Conservation (phyloP, 768 basidiomycete species). For the Trametes cingulata region DNA sequence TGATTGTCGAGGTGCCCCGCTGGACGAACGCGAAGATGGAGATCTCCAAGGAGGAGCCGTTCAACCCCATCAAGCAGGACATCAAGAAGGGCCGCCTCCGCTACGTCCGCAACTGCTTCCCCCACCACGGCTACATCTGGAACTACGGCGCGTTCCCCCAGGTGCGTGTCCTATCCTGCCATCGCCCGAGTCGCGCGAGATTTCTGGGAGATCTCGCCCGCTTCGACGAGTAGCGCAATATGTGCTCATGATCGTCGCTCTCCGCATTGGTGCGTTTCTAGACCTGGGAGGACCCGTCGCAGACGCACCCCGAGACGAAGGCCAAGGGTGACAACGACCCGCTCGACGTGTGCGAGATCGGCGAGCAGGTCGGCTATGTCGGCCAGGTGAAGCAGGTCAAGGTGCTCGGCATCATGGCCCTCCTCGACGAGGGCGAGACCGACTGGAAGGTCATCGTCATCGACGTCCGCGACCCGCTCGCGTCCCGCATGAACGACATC, state of each 20-base stretch:
- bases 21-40: constrained; percentile 99
- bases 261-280: constrained; percentile 32
- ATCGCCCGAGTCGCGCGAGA: neutral
- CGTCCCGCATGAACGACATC: constrained; percentile 95
- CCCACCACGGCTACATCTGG: constrained; percentile 99
- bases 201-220: constrained; percentile 2
- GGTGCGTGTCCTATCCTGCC: constrained; percentile 43
- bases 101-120: constrained; percentile 99
- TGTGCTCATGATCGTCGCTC: neutral
- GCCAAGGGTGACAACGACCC: constrained; percentile 99
- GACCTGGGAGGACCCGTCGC: constrained; percentile 97
- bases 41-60: constrained; percentile 96
- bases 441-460: constrained; percentile 99
- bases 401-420: constrained; percentile 99
- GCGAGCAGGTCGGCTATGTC: constrained; percentile 95
- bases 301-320: constrained; percentile 93
- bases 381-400: constrained; percentile 99
- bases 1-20: constrained; percentile 97
- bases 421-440: constrained; percentile 98
- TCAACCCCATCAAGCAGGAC: constrained; percentile 99
- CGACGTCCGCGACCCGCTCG: constrained; percentile 93
- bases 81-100: constrained; percentile 95
- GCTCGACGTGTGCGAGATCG: constrained; percentile 99
- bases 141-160: constrained; percentile 99
- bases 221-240: neutral